Evolutionary conservation across 306 rosid genomes (phyloP), one percentile per base, ranked within the genome.

Genomic region (Ormosia emarginata): DNA sequence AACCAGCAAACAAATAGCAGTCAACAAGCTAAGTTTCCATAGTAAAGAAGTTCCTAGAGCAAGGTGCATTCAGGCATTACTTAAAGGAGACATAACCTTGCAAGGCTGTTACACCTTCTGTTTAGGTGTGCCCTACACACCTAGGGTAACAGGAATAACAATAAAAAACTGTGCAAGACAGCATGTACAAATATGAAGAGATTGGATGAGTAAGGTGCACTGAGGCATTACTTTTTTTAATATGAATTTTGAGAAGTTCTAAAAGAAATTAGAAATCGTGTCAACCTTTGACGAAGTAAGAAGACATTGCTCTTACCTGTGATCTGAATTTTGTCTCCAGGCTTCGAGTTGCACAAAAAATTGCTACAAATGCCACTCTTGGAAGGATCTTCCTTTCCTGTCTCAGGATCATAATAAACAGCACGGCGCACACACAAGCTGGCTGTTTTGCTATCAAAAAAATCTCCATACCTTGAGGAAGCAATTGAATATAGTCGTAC

Each of bases 371-470:
- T 64, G n/a, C 98, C 99, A 76, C 47, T 87, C 88, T 92, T 95
- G 53, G 92, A 89, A 59, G 94, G 94, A 84, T 93, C 98, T 88
- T 95, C 99, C 78, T 90, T 92, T 75, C 99, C 94, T 11, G 98
- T 95, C 77, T 90, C 96, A 4, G 94, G 94, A 83, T 95, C 96
- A 82, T 93, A 90, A 83, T 92, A 95, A 79, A 95, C 91, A 81
- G 99, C 98, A 77, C 98, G 98, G 3, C 99, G 97, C 47, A 95
- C 98, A 46, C 99, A 95, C 72, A 95, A 91, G 82, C 99, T 95
- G 71, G 97, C 95, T 65, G 99, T 95, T 85, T 85, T 93, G 40
- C 99, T 98, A 85, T 95, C 96, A 66, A 93, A 93, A 79, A 2
- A 63, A 73, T 95, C 99, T 77, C 99, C 99, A 87, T 90, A 95